A percentile compares a stretch with the other conserved stretches of the same genome.
phyloP scores from a whole-genome alignment of 805 yeast species.

The Pichia paraexigua region DNA sequence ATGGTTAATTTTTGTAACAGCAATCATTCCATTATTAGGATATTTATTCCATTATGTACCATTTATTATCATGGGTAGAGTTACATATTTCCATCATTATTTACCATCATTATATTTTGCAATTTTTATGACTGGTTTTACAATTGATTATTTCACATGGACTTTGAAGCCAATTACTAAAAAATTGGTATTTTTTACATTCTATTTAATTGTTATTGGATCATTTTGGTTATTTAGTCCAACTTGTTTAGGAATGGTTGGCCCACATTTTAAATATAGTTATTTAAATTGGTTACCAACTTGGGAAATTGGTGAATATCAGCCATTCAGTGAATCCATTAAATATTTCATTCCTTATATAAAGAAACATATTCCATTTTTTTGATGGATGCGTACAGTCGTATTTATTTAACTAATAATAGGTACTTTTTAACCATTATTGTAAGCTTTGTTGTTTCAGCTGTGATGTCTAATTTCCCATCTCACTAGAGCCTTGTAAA shows the following conservation, averaged over 20 bases:
- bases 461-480: too few species aligned
- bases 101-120: conserved; percentile 80
- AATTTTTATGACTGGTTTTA: conserved; percentile 45
- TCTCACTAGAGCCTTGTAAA: too few species aligned
- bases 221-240: conserved; percentile 56
- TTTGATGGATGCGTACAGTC: background rate
- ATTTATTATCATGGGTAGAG: conserved; percentile 76
- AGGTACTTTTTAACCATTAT: too few species aligned
- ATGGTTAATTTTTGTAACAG: conserved; percentile 45
- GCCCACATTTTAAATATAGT: conserved; percentile 32
- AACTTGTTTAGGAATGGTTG: conserved; percentile 60
- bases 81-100: conserved; percentile 80
- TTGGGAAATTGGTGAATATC: conserved; percentile 30
- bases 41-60: conserved; percentile 77
- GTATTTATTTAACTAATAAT: too few species aligned
- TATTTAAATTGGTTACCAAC: conserved; percentile 41
- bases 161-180: conserved; percentile 23
- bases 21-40: conserved; percentile 70
- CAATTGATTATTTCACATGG: conserved; percentile 38
- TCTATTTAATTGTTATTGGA: conserved; percentile 38
- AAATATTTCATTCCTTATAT: background rate
- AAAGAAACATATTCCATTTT: background rate
- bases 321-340: conserved; percentile 1
- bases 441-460: too few species aligned
- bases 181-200: conserved; percentile 30